phyloP scores from a whole-genome alignment of 331 rosid species.

The Acacia concinna region DNA sequence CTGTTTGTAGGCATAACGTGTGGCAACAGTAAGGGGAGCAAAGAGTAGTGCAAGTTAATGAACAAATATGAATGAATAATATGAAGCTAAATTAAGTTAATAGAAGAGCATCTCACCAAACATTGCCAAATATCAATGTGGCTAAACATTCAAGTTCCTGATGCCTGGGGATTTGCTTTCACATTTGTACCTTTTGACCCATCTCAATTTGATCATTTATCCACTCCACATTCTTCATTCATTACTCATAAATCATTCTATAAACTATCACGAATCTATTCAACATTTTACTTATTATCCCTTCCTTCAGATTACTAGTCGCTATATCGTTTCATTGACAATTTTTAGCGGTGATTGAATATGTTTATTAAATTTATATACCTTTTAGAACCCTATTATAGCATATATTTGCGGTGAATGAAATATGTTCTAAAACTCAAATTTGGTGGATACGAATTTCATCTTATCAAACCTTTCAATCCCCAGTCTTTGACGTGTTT shows the following conservation, averaged over 20 bases:
- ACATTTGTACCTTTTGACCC: background rate
- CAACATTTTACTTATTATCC: background rate
- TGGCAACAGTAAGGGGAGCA: background rate
- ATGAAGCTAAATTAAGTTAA: background rate
- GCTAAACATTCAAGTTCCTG: slow-evolving; percentile 19
- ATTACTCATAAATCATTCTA: background rate
- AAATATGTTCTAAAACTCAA: no score
- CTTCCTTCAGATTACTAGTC: background rate
- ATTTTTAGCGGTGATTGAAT: background rate
- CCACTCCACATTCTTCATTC: background rate
- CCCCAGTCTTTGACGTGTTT: no score
- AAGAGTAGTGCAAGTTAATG: background rate
- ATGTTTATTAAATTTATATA: background rate
- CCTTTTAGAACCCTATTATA: no score
- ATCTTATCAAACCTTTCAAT: no score
- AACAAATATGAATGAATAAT: background rate
- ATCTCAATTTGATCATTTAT: background rate
- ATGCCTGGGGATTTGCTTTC: background rate
- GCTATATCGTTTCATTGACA: background rate
- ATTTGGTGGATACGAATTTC: no score
- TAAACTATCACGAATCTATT: background rate
- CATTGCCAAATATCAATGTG: slow-evolving; percentile 9
- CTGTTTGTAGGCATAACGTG: background rate
- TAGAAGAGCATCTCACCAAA: background rate
- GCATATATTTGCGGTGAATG: no score